Base-by-base conservation (phyloP, 2,329 filamentous ascomycete genomes). In the Cercospora sp. region DNA sequence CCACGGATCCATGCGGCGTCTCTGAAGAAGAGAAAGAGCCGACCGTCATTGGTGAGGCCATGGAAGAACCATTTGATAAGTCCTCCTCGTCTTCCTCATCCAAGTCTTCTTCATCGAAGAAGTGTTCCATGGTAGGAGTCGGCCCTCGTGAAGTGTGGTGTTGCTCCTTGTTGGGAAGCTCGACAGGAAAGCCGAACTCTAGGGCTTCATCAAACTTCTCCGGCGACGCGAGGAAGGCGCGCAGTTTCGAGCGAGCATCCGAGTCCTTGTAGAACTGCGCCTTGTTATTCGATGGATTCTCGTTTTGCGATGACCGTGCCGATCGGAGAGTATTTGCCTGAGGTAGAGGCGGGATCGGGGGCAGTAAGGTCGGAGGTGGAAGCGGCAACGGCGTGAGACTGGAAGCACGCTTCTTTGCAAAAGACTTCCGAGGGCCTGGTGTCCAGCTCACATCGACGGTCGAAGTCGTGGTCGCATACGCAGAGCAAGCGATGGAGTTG, bases 181-280 rank as follows among this genome's bases (percentile, higher is more conserved):
- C 64, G 10, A 61, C 58, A 5, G 93, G 93, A 74, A 97, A 98
- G 0, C 94, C 94, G 79, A 96, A 97, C 77, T 96, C 92, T 63
- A 98, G 87, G 1, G 92, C 93, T 80, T 98, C 94, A 77, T 98
- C 94, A 74, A 98, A 98, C 77, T 96, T 97, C 73, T 96, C 92
- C 0, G 94, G 91, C 1, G 93, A 96, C 7, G 92, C 91, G 20
- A 97, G 86, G 75, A 94, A 97, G 6, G 92, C 89, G 12, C 93
- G 89, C 20, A 98, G 83, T 80, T 96, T 97, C 74, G 92, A 85
- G 36, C 94, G 88, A 45, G 94, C 92, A 77, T 96, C 92, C 0
- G 93, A 93, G 74, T 97, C 93, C 77, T 93, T 92, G 76, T 97
- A 97, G 80, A 97, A 91, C 42, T 91, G 70, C 12, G 73, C 68